Conservation (phyloP, 2,329 filamentous ascomycete genomes). For the Cadophora sp. region DNA sequence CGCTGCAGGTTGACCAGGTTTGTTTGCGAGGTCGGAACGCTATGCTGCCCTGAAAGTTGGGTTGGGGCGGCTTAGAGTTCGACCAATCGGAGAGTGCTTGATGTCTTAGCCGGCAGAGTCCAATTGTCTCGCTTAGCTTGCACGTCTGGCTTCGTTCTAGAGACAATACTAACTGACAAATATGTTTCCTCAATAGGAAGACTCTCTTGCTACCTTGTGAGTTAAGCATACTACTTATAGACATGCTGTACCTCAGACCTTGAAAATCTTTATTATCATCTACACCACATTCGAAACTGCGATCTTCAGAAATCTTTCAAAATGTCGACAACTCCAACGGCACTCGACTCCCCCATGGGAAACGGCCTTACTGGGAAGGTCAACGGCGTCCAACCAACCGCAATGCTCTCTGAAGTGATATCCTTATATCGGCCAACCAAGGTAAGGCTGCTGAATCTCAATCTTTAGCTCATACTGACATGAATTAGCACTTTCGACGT, state of each 20-base stretch:
- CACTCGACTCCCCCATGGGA: constrained; percentile 43
- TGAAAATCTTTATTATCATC: not conserved
- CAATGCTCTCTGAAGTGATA: constrained; percentile 80
- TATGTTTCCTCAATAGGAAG: not conserved
- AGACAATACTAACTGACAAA: constrained; percentile 1
- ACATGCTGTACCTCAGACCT: not conserved
- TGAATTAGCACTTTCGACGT: constrained; percentile 62
- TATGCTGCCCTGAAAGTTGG: not conserved
- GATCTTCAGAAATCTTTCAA: not conserved
- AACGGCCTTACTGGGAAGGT: constrained; percentile 33
- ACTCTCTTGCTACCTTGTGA: not conserved
- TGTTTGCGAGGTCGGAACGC: constrained; percentile 1
- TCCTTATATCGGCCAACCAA: constrained; percentile 80
- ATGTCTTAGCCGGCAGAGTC: not conserved
- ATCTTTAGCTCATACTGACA: constrained; percentile 23
- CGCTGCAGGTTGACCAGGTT: constrained; percentile 6
- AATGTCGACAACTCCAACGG: constrained; percentile 44
- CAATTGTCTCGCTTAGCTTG: not conserved
- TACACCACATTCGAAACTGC: not conserved
- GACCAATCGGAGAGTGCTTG: not conserved
- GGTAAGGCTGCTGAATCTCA: constrained; percentile 54
- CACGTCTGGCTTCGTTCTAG: not conserved
- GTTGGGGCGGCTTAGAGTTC: not conserved
- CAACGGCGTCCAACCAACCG: constrained; percentile 43
- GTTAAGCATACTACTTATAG: not conserved